Percentiles rank a stretch among this genome's conserved stretches.
Conservation (phyloP, 2,329 filamentous ascomycete species). For the Penicillium sp. region DNA sequence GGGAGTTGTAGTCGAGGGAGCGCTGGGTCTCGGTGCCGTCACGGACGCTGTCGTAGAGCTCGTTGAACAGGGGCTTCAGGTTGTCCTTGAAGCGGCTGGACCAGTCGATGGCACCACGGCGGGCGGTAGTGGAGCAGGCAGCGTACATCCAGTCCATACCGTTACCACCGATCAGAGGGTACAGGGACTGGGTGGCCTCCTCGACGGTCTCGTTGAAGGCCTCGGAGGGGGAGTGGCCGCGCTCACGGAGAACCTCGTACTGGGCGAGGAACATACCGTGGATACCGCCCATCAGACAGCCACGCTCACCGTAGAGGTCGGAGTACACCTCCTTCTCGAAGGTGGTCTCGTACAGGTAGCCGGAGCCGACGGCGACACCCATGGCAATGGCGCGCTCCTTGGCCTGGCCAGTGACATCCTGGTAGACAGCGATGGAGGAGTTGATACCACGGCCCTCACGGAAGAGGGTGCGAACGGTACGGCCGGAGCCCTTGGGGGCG, state of each 20-base stretch:
- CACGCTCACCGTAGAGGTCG: constrained; percentile 98
- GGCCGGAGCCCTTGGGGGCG: constrained; percentile 97
- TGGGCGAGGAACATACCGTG: constrained; percentile 99
- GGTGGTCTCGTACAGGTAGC: constrained; percentile 99
- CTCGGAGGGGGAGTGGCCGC: constrained; percentile 93
- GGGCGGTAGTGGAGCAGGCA: constrained; percentile 97
- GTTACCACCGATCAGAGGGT: constrained; percentile 93
- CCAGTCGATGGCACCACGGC: constrained; percentile 99
- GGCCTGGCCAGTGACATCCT: constrained; percentile 96
- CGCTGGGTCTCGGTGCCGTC: constrained; percentile 92
- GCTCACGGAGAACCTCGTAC: constrained; percentile 99
- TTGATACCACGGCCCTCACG: constrained; percentile 99
- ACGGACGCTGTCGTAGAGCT: constrained; percentile 88
- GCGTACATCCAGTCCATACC: constrained; percentile 99
- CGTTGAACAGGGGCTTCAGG: constrained; percentile 97
- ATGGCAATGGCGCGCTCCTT: constrained; percentile 97
- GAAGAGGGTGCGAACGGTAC: constrained; percentile 98
- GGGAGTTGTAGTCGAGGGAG: constrained; percentile 94
- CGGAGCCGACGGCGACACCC: constrained; percentile 92
- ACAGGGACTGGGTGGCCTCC: constrained; percentile 96
- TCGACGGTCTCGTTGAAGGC: constrained; percentile 99
- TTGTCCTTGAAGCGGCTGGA: constrained; percentile 94
- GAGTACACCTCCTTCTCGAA: constrained; percentile 99
- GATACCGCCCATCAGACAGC: constrained; percentile 99
- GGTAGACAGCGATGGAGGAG: constrained; percentile 96